Base-by-base conservation (phyloP, 1,139 yeast species). In the Hyphopichia khmerensis region DNA sequence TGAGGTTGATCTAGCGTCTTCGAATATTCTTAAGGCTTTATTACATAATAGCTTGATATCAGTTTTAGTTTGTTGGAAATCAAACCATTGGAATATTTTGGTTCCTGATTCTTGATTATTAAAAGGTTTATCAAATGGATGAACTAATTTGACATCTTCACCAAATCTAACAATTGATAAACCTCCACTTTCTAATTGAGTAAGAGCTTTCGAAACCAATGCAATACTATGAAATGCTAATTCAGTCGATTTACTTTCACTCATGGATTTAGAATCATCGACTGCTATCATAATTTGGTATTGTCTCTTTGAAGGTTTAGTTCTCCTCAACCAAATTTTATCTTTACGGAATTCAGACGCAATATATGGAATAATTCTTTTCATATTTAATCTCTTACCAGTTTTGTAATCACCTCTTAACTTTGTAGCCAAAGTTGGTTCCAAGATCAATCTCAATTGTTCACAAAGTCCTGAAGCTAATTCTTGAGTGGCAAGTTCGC, bases 311-410 rank as follows among this genome's bases (percentile, higher is more conserved):
- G 96, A 87, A 42, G 99, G 99, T 61, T 93, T 93, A 8, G 98
- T 91, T 66, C 99, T 82, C 60, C 97, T 81, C 69, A 95, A 77
- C 99, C 99, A 95, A 48, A 95, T 95, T 72, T 95, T 95, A 65
- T 95, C 99, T 64, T 93, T 93, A 58, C 96, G 84, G 79, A 90
- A 95, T 58, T 91, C 96, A 39, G 96, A 87, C 1, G 99, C 99
- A 71, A 95, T 93, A 65, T 93, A 95, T 13, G 99, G 96, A 57
- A 95, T 93, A 53, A 95, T 95, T 52, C 98, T 77, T 74, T 91
- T 93, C 98, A 95, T 91, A 65, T 95, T 95, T 57, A 95, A 77
- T 51, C 99, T 77, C 64, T 95, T 95, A 63, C 99, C 99, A 2
- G 98, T 91, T 65, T 91, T 90, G 67, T 89, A 95, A 63, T 95